phyloP scores from a whole-genome alignment of 768 basidiomycete genomes.

The Clavaria fumosa region DNA sequence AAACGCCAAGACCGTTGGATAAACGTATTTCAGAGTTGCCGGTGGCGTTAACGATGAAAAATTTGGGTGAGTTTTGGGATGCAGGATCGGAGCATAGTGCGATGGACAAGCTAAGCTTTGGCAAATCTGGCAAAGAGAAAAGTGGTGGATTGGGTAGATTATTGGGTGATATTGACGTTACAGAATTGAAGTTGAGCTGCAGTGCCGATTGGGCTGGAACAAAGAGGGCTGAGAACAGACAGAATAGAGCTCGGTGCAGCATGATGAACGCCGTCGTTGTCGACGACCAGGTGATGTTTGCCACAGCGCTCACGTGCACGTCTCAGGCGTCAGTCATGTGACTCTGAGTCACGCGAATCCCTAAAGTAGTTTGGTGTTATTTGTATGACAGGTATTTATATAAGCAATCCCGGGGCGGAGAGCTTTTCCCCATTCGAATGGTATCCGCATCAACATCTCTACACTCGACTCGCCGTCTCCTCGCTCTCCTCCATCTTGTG shows the following conservation, averaged over 20 bases:
- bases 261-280: no score
- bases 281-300: no score
- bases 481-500: no score
- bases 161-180: background rate
- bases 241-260: background rate
- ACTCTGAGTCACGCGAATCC: no score
- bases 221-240: background rate
- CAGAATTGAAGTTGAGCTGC: background rate
- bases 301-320: no score
- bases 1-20: slow-evolving; percentile 33
- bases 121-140: background rate
- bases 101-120: background rate
- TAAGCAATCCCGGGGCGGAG: no score
- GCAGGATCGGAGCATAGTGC: slow-evolving; percentile 2
- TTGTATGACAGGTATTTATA: no score
- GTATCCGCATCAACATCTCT: no score
- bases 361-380: no score
- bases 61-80: slow-evolving; percentile 16
- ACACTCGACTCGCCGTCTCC: no score
- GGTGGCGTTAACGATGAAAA: slow-evolving; percentile 17
- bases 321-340: no score
- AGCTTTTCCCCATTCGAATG: no score
- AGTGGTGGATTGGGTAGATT: background rate
- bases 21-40: slow-evolving; percentile 35
- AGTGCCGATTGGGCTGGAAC: slow-evolving; percentile 2